Conservation (phyloP, 495 filamentous ascomycete genomes). For the Neurospora tetraspora region DNA sequence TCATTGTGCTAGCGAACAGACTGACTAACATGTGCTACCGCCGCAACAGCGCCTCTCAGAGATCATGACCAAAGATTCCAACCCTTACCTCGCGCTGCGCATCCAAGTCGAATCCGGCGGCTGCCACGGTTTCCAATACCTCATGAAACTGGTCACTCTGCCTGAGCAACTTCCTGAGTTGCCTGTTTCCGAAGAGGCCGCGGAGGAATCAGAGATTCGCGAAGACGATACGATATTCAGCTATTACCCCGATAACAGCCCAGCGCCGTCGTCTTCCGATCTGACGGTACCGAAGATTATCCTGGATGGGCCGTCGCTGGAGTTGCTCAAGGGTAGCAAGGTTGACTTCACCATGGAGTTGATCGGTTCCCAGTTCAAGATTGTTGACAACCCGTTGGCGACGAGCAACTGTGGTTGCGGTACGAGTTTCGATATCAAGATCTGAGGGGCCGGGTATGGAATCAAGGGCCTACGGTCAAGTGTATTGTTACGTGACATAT, state of each 20-base stretch:
- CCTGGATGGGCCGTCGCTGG: slow-evolving; percentile 78
- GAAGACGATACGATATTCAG: slow-evolving; percentile 71
- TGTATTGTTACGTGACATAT: neutral
- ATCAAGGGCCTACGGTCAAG: neutral
- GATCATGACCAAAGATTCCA: slow-evolving; percentile 60
- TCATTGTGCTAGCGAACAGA: neutral
- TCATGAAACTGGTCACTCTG: slow-evolving; percentile 71
- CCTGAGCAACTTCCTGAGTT: slow-evolving; percentile 28
- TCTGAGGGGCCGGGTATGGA: slow-evolving; percentile 16
- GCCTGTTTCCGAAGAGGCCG: slow-evolving; percentile 11
- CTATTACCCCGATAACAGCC: slow-evolving; percentile 4
- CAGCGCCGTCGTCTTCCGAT: neutral
- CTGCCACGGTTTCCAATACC: slow-evolving; percentile 96
- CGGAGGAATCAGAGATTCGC: slow-evolving; percentile 20
- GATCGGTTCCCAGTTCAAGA: slow-evolving; percentile 97
- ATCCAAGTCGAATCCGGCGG: slow-evolving; percentile 87
- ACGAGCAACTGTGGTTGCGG: slow-evolving; percentile 95
- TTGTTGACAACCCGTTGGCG: slow-evolving; percentile 82
- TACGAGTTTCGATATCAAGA: slow-evolving; percentile 91
- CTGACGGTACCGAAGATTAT: slow-evolving; percentile 61
- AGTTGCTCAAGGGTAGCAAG: slow-evolving; percentile 83
- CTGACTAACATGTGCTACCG: neutral
- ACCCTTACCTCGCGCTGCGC: slow-evolving; percentile 75
- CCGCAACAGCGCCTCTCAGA: slow-evolving; percentile 54
- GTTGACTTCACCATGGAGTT: slow-evolving; percentile 94